Evolutionary conservation across 768 basidiomycete genomes (phyloP).

Genomic region (Termitomyces sp.): DNA sequence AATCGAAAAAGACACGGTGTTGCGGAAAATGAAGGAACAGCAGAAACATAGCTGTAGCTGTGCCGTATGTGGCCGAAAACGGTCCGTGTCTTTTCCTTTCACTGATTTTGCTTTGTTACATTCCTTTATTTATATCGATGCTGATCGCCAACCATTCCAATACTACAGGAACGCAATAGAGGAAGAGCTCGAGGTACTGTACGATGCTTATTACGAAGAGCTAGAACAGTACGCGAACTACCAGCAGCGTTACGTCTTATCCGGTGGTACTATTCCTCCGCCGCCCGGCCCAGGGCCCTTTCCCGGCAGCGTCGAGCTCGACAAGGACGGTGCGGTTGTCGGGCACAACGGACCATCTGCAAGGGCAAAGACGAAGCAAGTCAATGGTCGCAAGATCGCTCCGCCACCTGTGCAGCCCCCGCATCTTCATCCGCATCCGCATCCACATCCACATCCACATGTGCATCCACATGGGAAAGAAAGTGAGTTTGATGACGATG

Average conservation of each 20-base stretch:
- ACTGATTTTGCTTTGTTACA: conserved; percentile 19
- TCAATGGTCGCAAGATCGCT: conserved; percentile 14
- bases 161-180: conserved; percentile 85
- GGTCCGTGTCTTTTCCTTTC: conserved; percentile 48
- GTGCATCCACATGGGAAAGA: conserved; percentile 60
- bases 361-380: conserved; percentile 9
- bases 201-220: conserved; percentile 99
- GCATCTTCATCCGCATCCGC: conserved; percentile 31
- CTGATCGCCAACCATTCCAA: conserved; percentile 9
- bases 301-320: conserved; percentile 95
- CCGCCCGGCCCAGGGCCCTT: conserved; percentile 97
- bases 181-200: conserved; percentile 99
- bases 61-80: conserved; percentile 95
- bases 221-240: conserved; percentile 98
- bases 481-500: conserved; percentile 62
- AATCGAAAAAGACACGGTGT: conserved; percentile 96
- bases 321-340: conserved; percentile 79
- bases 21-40: conserved; percentile 99
- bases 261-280: conserved; percentile 83
- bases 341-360: conserved; percentile 18
- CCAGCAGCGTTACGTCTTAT: conserved; percentile 92
- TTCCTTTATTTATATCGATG: conserved; percentile 7
- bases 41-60: conserved; percentile 95
- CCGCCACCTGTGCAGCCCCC: conserved; percentile 11
- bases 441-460: conserved; percentile 23